Conservation (phyloP, 495 filamentous ascomycete species). For the Cenococcum geophilum region DNA sequence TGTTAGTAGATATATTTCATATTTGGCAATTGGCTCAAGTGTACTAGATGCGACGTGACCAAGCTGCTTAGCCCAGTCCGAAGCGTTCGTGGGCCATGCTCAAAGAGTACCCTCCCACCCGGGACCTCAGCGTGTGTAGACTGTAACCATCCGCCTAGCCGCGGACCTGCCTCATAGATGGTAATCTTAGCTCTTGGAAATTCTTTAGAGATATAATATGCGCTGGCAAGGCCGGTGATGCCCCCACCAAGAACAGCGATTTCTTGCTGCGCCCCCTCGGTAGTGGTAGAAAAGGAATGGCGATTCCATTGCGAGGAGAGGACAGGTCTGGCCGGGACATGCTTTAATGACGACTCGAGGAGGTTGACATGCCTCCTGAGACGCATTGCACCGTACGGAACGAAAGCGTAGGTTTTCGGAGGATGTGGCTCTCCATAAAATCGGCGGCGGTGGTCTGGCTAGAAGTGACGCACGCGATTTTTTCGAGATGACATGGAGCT, state of each 20-base stretch:
- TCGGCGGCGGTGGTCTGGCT: neutral
- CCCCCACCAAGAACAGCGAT: conserved; percentile 81
- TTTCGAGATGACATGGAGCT: neutral
- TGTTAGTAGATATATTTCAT: neutral
- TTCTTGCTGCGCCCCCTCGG: conserved; percentile 29
- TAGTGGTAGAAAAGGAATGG: conserved; percentile 7
- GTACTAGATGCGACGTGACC: conserved; percentile 15
- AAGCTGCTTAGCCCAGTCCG: conserved; percentile 44
- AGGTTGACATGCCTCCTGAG: conserved; percentile 26
- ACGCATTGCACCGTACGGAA: conserved; percentile 26
- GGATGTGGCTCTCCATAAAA: conserved; percentile 15
- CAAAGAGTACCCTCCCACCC: conserved; percentile 61
- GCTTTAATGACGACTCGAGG: conserved; percentile 26
- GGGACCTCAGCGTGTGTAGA: conserved; percentile 60
- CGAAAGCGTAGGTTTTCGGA: neutral
- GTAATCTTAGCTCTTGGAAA: conserved; percentile 60
- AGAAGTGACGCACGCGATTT: neutral
- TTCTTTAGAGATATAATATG: conserved; percentile 62
- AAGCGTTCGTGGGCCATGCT: conserved; percentile 79
- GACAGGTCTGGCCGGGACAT: conserved; percentile 6
- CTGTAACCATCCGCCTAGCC: conserved; percentile 79
- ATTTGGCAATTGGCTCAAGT: neutral
- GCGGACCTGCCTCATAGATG: conserved; percentile 64
- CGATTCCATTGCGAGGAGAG: conserved; percentile 21
- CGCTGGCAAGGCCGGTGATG: conserved; percentile 80